These are phyloP conservation scores for Calonectria montana DNA, from an alignment of 2,329 filamentous ascomycete species.

Conservation along the genomic window DNA sequence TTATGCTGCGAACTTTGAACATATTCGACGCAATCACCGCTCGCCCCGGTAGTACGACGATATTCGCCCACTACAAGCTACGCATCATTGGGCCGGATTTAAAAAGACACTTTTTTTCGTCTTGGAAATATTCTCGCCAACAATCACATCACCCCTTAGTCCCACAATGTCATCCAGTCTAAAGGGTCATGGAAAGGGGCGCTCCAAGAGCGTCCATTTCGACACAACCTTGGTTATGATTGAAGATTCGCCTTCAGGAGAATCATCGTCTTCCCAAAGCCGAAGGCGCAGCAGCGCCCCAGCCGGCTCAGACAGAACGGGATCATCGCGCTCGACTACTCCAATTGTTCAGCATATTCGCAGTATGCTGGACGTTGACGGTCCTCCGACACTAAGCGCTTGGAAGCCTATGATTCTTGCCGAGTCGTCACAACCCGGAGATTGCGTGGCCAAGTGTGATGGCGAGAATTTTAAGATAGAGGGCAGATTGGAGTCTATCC, in stretches of 20 bases:
- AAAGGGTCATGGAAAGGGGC: conserved; percentile 56
- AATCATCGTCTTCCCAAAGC: conserved; percentile 26
- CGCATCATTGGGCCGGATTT: conserved; percentile 57
- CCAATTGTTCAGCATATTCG: conserved; percentile 52
- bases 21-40: conserved; percentile 38
- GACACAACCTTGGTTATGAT: conserved; percentile 47
- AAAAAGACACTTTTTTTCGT: conserved; percentile 49
- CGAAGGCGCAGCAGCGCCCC: conserved; percentile 50
- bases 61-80: conserved; percentile 58
- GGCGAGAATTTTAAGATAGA: conserved; percentile 2
- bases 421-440: conserved; percentile 52
- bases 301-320: neutral
- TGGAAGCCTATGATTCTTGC: conserved; percentile 59
- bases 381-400: conserved; percentile 57
- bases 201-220: conserved; percentile 62
- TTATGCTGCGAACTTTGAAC: conserved; percentile 4
- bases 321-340: neutral
- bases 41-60: conserved; percentile 46
- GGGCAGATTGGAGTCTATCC: neutral
- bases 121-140: conserved; percentile 40
- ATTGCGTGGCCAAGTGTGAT: conserved; percentile 16
- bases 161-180: conserved; percentile 55
- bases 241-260: conserved; percentile 26
- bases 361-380: conserved; percentile 67
- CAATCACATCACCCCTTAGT: conserved; percentile 42